Base-by-base conservation (phyloP, 257 asterid genomes). In the Leonotis leonurus region DNA sequence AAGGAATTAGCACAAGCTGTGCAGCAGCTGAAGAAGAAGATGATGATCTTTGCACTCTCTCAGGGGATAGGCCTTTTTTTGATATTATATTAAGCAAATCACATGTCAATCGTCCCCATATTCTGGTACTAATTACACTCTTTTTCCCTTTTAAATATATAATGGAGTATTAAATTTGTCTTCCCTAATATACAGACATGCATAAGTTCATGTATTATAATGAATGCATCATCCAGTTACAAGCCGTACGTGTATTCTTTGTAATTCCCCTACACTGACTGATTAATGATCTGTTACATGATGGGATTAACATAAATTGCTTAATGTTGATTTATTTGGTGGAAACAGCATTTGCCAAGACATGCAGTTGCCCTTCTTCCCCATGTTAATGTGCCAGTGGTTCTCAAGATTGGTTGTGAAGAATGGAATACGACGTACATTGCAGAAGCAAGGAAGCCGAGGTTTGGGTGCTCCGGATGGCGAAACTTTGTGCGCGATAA, bases 71-170 rank as follows among this genome's bases (percentile, higher is more conserved):
- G 33, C 79, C 69, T 0, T 66, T 57, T 40, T 67, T 73, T 51
- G 67, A 65, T 71, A 3, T 73, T 13, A 13, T 68, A 40, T 22
- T 81, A 1, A 1, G 60, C 8, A 62, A 37, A 46, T 22, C 75
- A 18, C 61, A 69, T 27, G 41, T 68, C 51, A 30, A 2, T 9
- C 35, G 39, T 27, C 36, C 2, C 20, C 50, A 18, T 21, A 1
- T 0, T 6, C 7, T 81, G 78, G 87, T 78, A 75, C 71, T 18
- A n/a, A n/a, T n/a, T n/a, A n/a, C n/a, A n/a, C n/a, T n/a, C n/a
- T n/a, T n/a, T n/a, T n/a, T n/a, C n/a, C n/a, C n/a, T n/a, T n/a
- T n/a, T n/a, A n/a, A n/a, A n/a, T n/a, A n/a, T n/a, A n/a, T n/a
- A n/a, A n/a, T n/a, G n/a, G n/a, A n/a, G n/a, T n/a, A n/a, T n/a